Conservation (phyloP, 352 stramenopile genomes). For the Phytophthora aleatoria region DNA sequence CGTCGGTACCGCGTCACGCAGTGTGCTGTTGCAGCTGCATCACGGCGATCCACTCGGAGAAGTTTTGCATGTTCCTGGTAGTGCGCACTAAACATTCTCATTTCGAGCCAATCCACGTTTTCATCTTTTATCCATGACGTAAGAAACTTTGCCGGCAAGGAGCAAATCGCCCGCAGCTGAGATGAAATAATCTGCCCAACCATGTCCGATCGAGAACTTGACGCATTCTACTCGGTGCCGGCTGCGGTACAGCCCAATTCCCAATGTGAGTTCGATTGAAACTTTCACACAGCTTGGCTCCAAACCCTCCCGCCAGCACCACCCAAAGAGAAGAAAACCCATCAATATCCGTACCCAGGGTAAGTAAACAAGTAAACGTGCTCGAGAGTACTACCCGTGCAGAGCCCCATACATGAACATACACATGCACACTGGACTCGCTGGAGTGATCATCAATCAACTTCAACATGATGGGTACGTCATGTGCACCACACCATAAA, state of each 20-base stretch:
- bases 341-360: neutral
- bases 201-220: slow-evolving; percentile 2
- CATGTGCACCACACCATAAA: slow-evolving; percentile 3
- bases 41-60: too few species aligned
- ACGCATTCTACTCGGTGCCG: neutral
- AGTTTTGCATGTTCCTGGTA: too few species aligned
- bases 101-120: too few species aligned
- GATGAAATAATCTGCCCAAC: neutral
- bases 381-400: neutral
- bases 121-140: too few species aligned
- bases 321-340: neutral
- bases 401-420: neutral
- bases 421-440: neutral
- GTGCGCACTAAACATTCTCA: too few species aligned
- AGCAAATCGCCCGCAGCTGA: slow-evolving; percentile 8
- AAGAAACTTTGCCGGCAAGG: neutral
- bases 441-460: neutral
- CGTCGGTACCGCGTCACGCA: too few species aligned
- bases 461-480: slow-evolving; percentile 13
- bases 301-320: too few species aligned
- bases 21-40: too few species aligned
- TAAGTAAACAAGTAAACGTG: too few species aligned
- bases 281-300: too few species aligned
- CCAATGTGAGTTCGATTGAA: too few species aligned
- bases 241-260: too few species aligned